Percentiles rank a stretch among this genome's conserved stretches.
Conservation (phyloP, 2,329 filamentous ascomycete genomes). For the Aspergillus transmontanensis region DNA sequence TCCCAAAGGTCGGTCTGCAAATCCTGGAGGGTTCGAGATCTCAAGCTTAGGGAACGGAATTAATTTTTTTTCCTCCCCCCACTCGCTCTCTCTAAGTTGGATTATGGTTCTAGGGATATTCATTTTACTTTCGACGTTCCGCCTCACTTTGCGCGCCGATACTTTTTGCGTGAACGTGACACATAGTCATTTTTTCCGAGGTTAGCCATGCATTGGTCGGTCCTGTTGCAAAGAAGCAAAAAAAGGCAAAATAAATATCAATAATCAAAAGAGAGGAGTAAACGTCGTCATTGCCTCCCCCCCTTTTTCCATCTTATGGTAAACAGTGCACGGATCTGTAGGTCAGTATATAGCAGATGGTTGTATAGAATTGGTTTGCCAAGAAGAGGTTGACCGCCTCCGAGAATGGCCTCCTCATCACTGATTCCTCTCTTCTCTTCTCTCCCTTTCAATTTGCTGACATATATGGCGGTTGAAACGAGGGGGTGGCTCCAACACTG, state of each 20-base stretch:
- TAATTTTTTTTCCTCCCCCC: neutral
- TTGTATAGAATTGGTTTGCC: neutral
- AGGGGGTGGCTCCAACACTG: neutral
- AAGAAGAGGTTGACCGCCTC: neutral
- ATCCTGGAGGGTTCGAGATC: neutral
- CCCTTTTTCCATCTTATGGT: neutral
- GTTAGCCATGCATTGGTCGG: neutral
- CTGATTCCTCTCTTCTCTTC: neutral
- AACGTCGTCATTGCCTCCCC: neutral
- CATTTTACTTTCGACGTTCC: neutral
- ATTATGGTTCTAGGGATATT: neutral
- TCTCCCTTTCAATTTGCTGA: neutral
- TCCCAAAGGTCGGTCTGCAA: neutral
- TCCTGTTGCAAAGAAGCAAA: neutral
- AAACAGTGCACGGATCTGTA: neutral
- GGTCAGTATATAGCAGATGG: neutral
- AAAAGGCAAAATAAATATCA: neutral
- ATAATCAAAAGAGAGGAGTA: neutral
- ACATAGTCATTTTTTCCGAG: neutral
- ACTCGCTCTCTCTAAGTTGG: neutral
- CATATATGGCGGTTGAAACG: neutral
- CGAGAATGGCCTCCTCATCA: neutral
- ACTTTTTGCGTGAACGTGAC: neutral
- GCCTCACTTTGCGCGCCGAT: neutral
- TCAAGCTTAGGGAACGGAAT: neutral